Evolutionary conservation across 1,139 yeast species (phyloP).

Genomic region (Saccharomyces hybrid): DNA sequence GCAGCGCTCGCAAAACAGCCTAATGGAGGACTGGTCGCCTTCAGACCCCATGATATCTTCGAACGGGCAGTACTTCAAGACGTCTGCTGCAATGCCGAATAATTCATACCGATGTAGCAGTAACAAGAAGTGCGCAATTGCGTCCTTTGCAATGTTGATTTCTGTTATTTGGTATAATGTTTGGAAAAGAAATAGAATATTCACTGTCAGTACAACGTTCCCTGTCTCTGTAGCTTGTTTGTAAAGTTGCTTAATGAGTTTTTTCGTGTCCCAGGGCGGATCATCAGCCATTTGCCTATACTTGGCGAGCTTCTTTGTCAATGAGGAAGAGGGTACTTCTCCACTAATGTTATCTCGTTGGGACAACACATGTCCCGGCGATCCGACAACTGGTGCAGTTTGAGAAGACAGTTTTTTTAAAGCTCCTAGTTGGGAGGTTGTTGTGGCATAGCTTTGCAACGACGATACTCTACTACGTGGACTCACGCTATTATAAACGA

Average conservation of each 20-base stretch:
- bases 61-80: conserved; percentile 30
- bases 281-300: neutral
- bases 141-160: conserved; percentile 22
- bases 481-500: conserved; percentile 7
- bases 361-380: neutral
- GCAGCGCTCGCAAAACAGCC: conserved; percentile 66
- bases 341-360: neutral
- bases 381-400: neutral
- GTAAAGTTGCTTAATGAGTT: conserved; percentile 24
- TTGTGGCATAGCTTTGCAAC: conserved; percentile 9
- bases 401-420: conserved; percentile 6
- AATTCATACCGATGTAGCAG: conserved; percentile 29
- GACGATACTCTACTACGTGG: conserved; percentile 16
- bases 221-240: conserved; percentile 29
- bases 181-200: conserved; percentile 24
- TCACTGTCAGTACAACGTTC: conserved; percentile 25
- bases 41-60: conserved; percentile 27
- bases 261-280: conserved; percentile 30
- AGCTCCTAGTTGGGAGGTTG: conserved; percentile 8
- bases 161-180: conserved; percentile 23
- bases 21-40: conserved; percentile 40
- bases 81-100: conserved; percentile 30
- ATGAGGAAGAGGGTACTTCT: neutral
- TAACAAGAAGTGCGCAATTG: conserved; percentile 27
- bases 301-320: neutral